Evolutionary conservation across 352 stramenopile genomes (phyloP).

Genomic region (Phytophthora boehmeriae): DNA sequence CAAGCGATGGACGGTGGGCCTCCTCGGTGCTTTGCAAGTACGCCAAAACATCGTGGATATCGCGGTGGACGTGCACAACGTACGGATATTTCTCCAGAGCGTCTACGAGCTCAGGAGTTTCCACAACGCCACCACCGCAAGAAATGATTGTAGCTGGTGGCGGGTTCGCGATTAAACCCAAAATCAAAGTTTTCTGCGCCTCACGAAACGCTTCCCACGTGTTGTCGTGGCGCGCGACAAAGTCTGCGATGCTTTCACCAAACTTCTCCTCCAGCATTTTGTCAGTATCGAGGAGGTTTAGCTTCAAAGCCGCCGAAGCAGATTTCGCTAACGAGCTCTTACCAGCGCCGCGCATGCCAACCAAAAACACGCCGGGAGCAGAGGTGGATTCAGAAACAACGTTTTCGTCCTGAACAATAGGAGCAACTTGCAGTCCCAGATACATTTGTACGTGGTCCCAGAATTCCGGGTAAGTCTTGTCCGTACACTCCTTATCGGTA

Average conservation of each 20-base stretch:
- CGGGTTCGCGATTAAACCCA: conserved; percentile 62
- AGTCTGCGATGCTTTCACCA: conserved; percentile 68
- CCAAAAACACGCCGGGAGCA: conserved; percentile 71
- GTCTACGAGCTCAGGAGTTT: conserved; percentile 66
- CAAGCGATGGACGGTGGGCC: conserved; percentile 61
- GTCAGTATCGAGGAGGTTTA: conserved; percentile 83
- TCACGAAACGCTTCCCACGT: conserved; percentile 83
- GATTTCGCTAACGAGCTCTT: conserved; percentile 82
- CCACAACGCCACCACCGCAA: conserved; percentile 85
- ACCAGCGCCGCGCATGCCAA: conserved; percentile 88
- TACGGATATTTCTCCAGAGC: conserved; percentile 69
- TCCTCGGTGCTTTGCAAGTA: conserved; percentile 59
- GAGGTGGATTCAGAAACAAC: conserved; percentile 8
- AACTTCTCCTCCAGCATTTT: conserved; percentile 71
- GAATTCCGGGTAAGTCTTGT: conserved; percentile 98
- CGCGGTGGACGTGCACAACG: conserved; percentile 74
- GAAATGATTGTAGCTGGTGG: conserved; percentile 76
- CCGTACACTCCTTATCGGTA: conserved; percentile 96
- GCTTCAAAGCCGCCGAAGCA: conserved; percentile 48
- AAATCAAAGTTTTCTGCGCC: conserved; percentile 61
- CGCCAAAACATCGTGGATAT: conserved; percentile 71
- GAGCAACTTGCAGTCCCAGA: conserved; percentile 59
- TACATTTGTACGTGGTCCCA: conserved; percentile 85
- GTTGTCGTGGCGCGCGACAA: conserved; percentile 63
- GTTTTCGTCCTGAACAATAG: conserved; percentile 41